Evolutionary conservation across 2,329 filamentous ascomycete genomes (phyloP), one percentile per base, ranked within the genome.

Genomic region (Neonectria faginata): DNA sequence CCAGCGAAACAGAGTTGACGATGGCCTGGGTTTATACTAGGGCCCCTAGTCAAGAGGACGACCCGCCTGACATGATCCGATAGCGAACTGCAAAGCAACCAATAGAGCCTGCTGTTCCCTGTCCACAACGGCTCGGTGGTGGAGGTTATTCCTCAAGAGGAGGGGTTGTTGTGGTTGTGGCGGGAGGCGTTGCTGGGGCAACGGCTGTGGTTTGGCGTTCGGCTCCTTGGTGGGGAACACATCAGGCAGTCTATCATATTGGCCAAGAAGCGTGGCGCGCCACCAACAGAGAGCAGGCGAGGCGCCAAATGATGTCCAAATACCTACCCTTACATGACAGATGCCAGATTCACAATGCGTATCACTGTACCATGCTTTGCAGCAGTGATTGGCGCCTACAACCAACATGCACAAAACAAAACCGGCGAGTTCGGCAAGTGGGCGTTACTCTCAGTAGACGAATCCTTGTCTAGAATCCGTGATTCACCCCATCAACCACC

Each of bases 1-100:
- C 29, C 53, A 55, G 58, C 59, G 59, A 62, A 62, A 62, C 45
- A 57, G 53, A 62, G 53, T 52, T 62, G 59, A 14, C 45, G 36
- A 57, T 11, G 53, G 45, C 9, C 45, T 18, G 16, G 22, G 36
- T 16, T 39, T 45, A 36, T 51, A 27, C 59, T 47, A 18, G 59
- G 59, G 45, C 31, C 59, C 59, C 59, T 52, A 44, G 59, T 52
- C 53, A 2, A 18, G 48, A 33, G 52, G 53, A 44, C 29, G 59
- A 45, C 59, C 59, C 59, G 59, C 59, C 31, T 29, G 39, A 27
- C 59, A 62, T 62, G 53, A 33, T 57, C 53, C 54, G 59, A 57
- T 62, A 39, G 36, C 16, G 27, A 52, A 12, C 22, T 25, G 9
- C 29, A 27, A 27, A 56, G 45, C 27, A 14, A 29, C 59, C 53